Base-by-base conservation (phyloP, 108 stramenopile species). In the Fistulifera solaris region DNA sequence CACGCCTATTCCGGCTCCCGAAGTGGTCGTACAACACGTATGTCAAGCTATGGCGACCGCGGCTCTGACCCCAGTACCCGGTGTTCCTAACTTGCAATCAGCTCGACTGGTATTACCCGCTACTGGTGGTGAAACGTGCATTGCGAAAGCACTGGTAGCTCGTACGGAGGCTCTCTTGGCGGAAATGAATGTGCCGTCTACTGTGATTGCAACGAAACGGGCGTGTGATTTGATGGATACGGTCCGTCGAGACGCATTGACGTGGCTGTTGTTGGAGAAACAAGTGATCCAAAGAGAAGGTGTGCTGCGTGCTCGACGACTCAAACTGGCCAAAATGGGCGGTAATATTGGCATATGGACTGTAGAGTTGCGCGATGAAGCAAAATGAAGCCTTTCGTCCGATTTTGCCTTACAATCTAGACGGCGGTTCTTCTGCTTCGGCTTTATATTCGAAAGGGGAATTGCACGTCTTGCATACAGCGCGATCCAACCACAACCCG, bases 151-250 rank as follows among this genome's bases (percentile, higher is more conserved):
- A 17, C 72, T 86, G 6, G 58, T 94, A 65, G 76, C 80, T 18
- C 75, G 81, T 24, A 87, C 90, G 89, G 71, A 87, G 40, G 59
- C 67, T 26, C 62, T 86, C 17, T 60, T 94, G 39, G 39, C 52
- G 5, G 87, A 94, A 58, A 46, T 90, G 40, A 72, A 79, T 14
- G 63, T 94, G 3, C 74, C 81, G 1, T 28, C 65, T 15, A 61
- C 72, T 38, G 83, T 83, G 14, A 27, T 75, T 10, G 77, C 89
- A 0, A 94, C 93, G 15, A 94, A 90, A 64, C 62, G 79, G 35
- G 80, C 80, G n/a, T 85, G 86, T 40, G 93, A 94, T 64, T 50
- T 88, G 57, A 90, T 89, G 57, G 93, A 94, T 60, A 44, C 59
- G 8, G 87, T 94, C 15, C 67, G 93, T 21, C 84, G 87, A 57